Conservation (phyloP, 2,329 filamentous ascomycete genomes). For the Scleromitrula shiraiana region DNA sequence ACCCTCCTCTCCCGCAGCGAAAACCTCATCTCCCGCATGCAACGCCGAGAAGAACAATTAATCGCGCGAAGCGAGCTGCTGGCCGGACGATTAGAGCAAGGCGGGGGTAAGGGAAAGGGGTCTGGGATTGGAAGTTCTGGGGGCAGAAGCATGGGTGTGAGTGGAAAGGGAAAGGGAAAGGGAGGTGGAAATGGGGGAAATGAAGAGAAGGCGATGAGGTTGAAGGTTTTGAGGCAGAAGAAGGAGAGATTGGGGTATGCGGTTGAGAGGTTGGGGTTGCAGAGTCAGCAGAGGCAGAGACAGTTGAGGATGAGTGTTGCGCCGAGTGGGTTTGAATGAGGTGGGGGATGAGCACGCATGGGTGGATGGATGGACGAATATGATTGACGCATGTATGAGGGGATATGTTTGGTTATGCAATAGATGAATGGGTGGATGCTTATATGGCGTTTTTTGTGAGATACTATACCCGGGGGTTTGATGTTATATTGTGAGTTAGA, state of each 20-base stretch:
- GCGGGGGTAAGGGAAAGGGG: slow-evolving; percentile 35
- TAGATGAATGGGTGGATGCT: background rate
- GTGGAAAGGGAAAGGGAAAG: slow-evolving; percentile 13
- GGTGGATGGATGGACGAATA: background rate
- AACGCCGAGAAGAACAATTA: slow-evolving; percentile 55
- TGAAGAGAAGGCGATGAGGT: slow-evolving; percentile 32
- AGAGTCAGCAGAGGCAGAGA: slow-evolving; percentile 59
- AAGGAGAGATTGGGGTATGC: slow-evolving; percentile 64
- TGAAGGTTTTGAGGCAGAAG: slow-evolving; percentile 57
- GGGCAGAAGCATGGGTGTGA: background rate
- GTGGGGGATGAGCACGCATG: background rate
- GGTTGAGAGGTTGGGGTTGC: slow-evolving; percentile 58
- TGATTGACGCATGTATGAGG: background rate
- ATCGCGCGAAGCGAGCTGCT: slow-evolving; percentile 60
- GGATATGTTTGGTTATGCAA: background rate
- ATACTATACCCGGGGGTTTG: no score
- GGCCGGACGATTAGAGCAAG: slow-evolving; percentile 47
- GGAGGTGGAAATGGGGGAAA: slow-evolving; percentile 14
- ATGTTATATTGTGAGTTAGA: no score
- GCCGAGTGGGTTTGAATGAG: background rate
- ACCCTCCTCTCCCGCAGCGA: slow-evolving; percentile 54
- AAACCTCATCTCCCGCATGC: slow-evolving; percentile 57
- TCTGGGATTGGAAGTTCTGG: background rate
- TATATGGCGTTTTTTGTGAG: no score
- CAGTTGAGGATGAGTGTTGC: slow-evolving; percentile 69